Evolutionary conservation across 257 asterid species (phyloP), one percentile per base, ranked within the genome.

Genomic region (Haberlea rhodopensis): DNA sequence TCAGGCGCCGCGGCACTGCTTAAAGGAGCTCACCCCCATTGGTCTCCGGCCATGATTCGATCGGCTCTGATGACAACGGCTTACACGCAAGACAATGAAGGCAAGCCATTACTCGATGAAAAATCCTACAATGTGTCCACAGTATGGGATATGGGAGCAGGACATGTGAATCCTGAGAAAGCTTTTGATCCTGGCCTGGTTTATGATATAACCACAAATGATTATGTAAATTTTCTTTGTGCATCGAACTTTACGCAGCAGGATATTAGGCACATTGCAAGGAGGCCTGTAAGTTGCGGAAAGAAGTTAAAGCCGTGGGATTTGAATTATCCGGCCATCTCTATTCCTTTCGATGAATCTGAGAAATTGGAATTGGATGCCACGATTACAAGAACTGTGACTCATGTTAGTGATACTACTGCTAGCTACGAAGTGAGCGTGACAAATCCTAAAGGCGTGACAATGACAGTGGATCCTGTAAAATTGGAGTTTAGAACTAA

Each of bases 21-120:
- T 20, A 87, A 85, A 64, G 95, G 96, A 19, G 95, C 94, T 26
- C 98, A 89, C 72, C 90, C 88, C 0, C 95, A 85, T 32, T 91
- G 98, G 98, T 85, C 96, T 0, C 96, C 96, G n/a, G 96, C 96
- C 1, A 88, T 91, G 96, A 80, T 88, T 31, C 76, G 88, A 0
- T 91, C 97, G 1, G 96, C 97, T 26, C 68, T 91, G 53, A 91
- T 91, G 97, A 91, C 95, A 16, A 88, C 97, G 0, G 88, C 96
- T 3, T 84, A 86, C 75, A 74, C 73, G 22, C 53, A 62, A 2
- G 86, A 83, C 63, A 60, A 9, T 6, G 71, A 76, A 1, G 94
- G 88, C n/a, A 79, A 80, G 28, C 77, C 80, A 0, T 48, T 91
- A 18, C 73, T 86, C 2, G 96, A 91, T 28, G 95, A 91, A 65